These are phyloP conservation scores for Cytospora piceicola DNA, from an alignment of 2,329 filamentous ascomycete species.

Conservation along the genomic window DNA sequence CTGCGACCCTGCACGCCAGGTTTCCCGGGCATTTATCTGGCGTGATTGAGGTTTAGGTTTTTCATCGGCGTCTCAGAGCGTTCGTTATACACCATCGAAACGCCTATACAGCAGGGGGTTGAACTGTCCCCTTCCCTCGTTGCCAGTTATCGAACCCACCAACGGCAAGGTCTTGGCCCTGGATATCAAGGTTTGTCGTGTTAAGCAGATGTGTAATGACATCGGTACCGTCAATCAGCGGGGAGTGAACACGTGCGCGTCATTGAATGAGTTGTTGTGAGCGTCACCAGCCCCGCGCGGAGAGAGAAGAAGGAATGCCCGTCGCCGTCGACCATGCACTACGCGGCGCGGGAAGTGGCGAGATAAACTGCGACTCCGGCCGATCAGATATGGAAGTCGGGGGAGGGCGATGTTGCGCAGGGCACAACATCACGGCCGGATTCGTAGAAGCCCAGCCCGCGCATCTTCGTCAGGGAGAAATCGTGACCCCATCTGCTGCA, in stretches of 20 bases:
- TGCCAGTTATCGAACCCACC: not conserved
- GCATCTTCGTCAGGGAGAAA: constrained; percentile 1
- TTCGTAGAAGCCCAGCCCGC: constrained; percentile 8
- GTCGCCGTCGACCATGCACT: constrained; percentile 7
- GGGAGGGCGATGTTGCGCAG: constrained; percentile 1
- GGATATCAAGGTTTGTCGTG: not conserved
- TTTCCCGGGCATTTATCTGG: constrained; percentile 12
- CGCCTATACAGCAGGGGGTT: not conserved
- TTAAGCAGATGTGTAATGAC: constrained; percentile 1
- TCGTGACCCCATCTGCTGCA: not conserved
- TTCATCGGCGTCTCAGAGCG: not conserved
- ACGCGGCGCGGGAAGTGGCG: constrained; percentile 22
- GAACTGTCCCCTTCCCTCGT: not conserved
- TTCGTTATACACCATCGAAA: not conserved
- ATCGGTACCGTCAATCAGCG: constrained; percentile 22
- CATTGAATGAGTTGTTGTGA: constrained; percentile 15
- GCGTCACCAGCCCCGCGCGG: constrained; percentile 17
- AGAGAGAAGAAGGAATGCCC: constrained; percentile 7
- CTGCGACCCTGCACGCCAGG: constrained; percentile 10
- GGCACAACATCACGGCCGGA: constrained; percentile 12
- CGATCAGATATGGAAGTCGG: constrained; percentile 7
- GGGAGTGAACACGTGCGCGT: constrained; percentile 21
- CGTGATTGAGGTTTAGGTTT: constrained; percentile 2
- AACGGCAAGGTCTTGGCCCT: not conserved
- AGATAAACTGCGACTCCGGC: constrained; percentile 23